Conservation (phyloP, 208 protist genomes). For the Crithidia bombi region DNA sequence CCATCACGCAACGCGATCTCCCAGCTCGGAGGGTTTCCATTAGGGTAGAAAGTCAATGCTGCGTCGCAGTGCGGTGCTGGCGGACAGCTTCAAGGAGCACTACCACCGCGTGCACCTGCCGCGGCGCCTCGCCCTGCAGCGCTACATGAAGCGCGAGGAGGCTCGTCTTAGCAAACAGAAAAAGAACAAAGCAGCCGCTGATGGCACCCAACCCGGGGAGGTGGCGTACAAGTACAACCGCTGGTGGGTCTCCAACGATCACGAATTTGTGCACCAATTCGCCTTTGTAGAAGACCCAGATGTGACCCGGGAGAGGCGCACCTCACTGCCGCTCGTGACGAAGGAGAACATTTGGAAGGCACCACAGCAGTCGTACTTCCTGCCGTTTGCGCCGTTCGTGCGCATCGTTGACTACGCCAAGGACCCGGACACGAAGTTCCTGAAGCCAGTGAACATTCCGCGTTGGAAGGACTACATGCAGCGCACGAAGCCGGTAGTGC, state of each 20-base stretch:
- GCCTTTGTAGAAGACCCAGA: conserved; percentile 88
- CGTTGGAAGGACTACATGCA: conserved; percentile 94
- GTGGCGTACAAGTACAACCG: conserved; percentile 90
- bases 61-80: conserved; percentile 43
- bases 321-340: conserved; percentile 68
- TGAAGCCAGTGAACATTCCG: conserved; percentile 86
- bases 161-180: conserved; percentile 33
- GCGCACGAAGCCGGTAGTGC: conserved; percentile 86
- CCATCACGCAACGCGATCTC: no score
- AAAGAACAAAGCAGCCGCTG: conserved; percentile 17
- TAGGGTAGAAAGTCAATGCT: conserved; percentile 47
- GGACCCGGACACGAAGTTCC: conserved; percentile 86
- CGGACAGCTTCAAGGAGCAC: conserved; percentile 89
- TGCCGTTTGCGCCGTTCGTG: conserved; percentile 88
- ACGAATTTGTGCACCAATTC: conserved; percentile 91
- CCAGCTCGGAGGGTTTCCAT: no score
- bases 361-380: conserved; percentile 86
- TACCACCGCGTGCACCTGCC: conserved; percentile 90
- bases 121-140: conserved; percentile 75
- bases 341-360: conserved; percentile 88
- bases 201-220: conserved; percentile 29
- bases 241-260: conserved; percentile 91
- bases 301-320: conserved; percentile 67
- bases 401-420: conserved; percentile 89
- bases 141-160: conserved; percentile 64